Percentiles rank a stretch among this genome's conserved stretches.
These are phyloP conservation scores for Vaucheria bursata DNA, from an alignment of 352 stramenopile species.

Conservation along the genomic window DNA sequence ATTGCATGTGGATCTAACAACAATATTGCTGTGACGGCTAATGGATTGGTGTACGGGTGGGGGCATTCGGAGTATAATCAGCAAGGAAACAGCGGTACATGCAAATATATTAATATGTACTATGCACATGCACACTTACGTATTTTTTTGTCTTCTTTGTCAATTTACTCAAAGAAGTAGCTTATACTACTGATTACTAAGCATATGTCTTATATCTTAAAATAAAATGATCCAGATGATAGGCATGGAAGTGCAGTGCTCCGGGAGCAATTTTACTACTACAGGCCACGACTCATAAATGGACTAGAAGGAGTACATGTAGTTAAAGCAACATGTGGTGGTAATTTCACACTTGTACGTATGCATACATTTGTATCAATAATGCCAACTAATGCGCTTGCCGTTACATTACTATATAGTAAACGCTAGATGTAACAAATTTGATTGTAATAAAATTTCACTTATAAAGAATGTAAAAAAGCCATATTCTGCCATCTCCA, in stretches of 20 bases:
- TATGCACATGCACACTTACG: slow-evolving; percentile 1
- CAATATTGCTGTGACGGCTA: slow-evolving; percentile 23
- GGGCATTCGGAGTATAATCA: slow-evolving; percentile 51
- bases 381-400: neutral
- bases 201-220: neutral
- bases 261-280: slow-evolving; percentile 12
- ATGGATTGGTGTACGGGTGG: slow-evolving; percentile 31
- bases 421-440: too few species aligned
- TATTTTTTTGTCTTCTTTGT: neutral
- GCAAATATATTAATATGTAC: slow-evolving; percentile 14
- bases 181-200: neutral
- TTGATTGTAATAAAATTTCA: too few species aligned
- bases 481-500: too few species aligned
- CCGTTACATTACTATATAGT: too few species aligned
- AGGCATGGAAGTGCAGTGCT: neutral
- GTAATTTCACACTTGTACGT: slow-evolving; percentile 38
- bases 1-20: slow-evolving; percentile 32
- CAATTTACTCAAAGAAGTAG: neutral
- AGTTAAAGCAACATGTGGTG: slow-evolving; percentile 19
- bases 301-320: slow-evolving; percentile 18
- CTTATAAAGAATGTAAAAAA: too few species aligned
- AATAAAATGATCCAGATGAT: neutral
- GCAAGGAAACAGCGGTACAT: slow-evolving; percentile 23
- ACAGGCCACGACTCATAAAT: slow-evolving; percentile 17
- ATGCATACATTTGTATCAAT: neutral